phyloP scores from a whole-genome alignment of 2,329 filamentous ascomycete species.

The Trichoderma sp. region DNA sequence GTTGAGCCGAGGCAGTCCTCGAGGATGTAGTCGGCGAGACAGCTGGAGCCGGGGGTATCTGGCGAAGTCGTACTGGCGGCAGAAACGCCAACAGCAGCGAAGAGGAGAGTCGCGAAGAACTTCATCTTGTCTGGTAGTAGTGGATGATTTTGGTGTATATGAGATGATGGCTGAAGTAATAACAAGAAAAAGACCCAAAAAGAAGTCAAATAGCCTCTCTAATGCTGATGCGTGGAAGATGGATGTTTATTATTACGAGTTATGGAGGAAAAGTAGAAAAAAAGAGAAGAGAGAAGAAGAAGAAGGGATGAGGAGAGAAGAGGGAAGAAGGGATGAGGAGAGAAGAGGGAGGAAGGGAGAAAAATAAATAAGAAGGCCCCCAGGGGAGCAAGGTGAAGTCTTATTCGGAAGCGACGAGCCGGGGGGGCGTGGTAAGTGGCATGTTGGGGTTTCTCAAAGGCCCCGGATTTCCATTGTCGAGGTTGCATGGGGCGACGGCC shows the following conservation, averaged over 20 bases:
- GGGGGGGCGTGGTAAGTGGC: slow-evolving; percentile 10
- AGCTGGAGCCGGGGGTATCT: slow-evolving; percentile 34
- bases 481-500: slow-evolving; percentile 7
- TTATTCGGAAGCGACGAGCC: slow-evolving; percentile 17
- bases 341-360: background rate
- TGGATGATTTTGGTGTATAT: background rate
- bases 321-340: background rate
- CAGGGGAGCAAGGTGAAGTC: slow-evolving; percentile 12
- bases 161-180: background rate
- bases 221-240: background rate
- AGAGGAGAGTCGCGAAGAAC: slow-evolving; percentile 42
- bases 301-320: background rate
- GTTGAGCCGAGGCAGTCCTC: slow-evolving; percentile 43
- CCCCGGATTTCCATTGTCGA: slow-evolving; percentile 3
- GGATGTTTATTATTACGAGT: slow-evolving; percentile 1
- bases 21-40: slow-evolving; percentile 49
- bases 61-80: slow-evolving; percentile 25
- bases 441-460: slow-evolving; percentile 16
- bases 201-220: background rate
- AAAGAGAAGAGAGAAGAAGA: background rate
- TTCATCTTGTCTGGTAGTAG: slow-evolving; percentile 40
- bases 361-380: slow-evolving; percentile 1
- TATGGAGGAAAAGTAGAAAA: background rate
- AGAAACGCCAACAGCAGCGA: slow-evolving; percentile 25
- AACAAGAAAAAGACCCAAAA: background rate